phyloP scores from a whole-genome alignment of 2,329 filamentous ascomycete species.

The Venturiaceae sp. region DNA sequence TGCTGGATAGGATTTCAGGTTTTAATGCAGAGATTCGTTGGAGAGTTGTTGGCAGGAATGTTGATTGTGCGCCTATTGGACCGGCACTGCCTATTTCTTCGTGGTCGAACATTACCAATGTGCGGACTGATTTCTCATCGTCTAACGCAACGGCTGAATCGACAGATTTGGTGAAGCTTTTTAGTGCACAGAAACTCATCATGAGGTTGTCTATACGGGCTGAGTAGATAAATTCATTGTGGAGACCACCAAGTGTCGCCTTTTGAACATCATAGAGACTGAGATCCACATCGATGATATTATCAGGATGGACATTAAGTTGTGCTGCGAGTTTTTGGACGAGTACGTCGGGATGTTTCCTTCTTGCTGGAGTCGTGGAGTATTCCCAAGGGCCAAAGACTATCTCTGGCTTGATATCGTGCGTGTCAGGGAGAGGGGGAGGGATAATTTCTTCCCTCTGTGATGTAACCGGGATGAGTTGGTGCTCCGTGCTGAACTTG shows the following conservation, averaged over 20 bases:
- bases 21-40: slow-evolving; percentile 77
- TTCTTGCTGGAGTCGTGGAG: slow-evolving; percentile 15
- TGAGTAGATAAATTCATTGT: slow-evolving; percentile 92
- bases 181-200: slow-evolving; percentile 89
- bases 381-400: background rate
- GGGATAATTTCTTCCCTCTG: background rate
- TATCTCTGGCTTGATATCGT: too few relatives aligned
- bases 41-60: slow-evolving; percentile 78
- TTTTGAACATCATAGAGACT: slow-evolving; percentile 93
- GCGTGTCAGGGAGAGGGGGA: too few relatives aligned
- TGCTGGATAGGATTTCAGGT: too few relatives aligned
- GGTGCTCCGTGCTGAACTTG: background rate
- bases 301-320: slow-evolving; percentile 56
- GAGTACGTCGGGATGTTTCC: slow-evolving; percentile 82
- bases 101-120: slow-evolving; percentile 94
- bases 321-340: slow-evolving; percentile 77
- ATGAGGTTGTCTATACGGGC: slow-evolving; percentile 91
- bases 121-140: slow-evolving; percentile 68
- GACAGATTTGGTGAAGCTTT: slow-evolving; percentile 75
- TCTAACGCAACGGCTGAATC: slow-evolving; percentile 54
- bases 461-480: background rate
- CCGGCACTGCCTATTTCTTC: slow-evolving; percentile 92
- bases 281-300: slow-evolving; percentile 91
- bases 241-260: slow-evolving; percentile 75
- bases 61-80: slow-evolving; percentile 87